These are phyloP conservation scores for Saitozyma podzolica DNA, from an alignment of 768 basidiomycete genomes.

Conservation along the genomic window DNA sequence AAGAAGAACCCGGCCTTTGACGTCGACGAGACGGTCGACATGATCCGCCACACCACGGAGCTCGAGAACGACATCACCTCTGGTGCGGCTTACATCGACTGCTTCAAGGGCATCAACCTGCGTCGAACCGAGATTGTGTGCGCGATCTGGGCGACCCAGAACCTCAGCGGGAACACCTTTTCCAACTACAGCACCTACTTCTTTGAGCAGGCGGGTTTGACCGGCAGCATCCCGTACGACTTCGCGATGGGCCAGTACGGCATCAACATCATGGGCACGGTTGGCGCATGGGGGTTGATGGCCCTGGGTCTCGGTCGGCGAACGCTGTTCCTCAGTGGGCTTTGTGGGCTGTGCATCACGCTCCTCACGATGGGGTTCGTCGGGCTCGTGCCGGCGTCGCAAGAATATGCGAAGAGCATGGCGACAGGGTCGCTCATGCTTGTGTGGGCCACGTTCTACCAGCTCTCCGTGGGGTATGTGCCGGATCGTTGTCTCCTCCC, in stretches of 20 bases:
- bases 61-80: conserved; percentile 49
- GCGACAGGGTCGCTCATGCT: conserved; percentile 52
- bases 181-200: conserved; percentile 44
- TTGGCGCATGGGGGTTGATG: conserved; percentile 42
- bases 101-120: conserved; percentile 53
- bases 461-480: conserved; percentile 47
- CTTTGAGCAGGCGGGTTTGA: conserved; percentile 42
- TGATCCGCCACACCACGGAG: conserved; percentile 54
- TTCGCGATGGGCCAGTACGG: conserved; percentile 45
- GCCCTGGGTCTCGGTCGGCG: conserved; percentile 35
- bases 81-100: conserved; percentile 53
- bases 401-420: conserved; percentile 20
- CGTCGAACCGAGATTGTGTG: conserved; percentile 58
- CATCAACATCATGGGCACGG: conserved; percentile 38
- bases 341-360: conserved; percentile 38
- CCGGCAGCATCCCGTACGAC: conserved; percentile 23
- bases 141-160: conserved; percentile 46
- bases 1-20: conserved; percentile 43
- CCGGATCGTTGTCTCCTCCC: neutral
- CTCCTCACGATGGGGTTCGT: conserved; percentile 47
- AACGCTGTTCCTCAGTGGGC: conserved; percentile 43
- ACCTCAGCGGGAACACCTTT: conserved; percentile 38
- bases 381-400: conserved; percentile 29
- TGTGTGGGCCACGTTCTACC: conserved; percentile 52
- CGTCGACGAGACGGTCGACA: conserved; percentile 49